phyloP scores from a whole-genome alignment of 805 yeast species.

The Wickerhamomyces rabaulensis region DNA sequence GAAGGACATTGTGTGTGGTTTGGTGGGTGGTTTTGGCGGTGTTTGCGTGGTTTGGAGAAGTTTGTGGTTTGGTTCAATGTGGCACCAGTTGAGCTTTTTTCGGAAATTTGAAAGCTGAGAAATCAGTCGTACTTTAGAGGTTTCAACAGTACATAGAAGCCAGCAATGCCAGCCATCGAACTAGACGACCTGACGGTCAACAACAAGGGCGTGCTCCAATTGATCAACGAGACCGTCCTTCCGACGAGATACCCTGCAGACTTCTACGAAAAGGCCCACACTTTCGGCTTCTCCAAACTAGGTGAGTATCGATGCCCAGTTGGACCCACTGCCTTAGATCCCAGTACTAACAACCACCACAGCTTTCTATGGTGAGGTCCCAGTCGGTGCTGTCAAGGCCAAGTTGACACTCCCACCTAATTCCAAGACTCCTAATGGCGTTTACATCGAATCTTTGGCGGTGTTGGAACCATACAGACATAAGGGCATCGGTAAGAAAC shows the following conservation, averaged over 20 bases:
- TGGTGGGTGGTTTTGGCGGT: too few species aligned
- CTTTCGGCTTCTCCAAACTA: constrained; percentile 49
- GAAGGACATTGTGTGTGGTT: constrained; percentile 21
- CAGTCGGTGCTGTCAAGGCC: constrained; percentile 75
- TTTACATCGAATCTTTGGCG: constrained; percentile 63
- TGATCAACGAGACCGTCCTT: constrained; percentile 47
- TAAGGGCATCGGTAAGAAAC: constrained; percentile 54
- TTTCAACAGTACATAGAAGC: neutral
- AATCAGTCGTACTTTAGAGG: neutral
- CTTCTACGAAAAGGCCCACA: constrained; percentile 45
- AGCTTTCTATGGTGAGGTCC: constrained; percentile 68
- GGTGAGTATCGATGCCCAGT: too few species aligned
- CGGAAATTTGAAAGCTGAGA: neutral
- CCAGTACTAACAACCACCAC: constrained; percentile 10
- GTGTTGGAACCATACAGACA: constrained; percentile 61
- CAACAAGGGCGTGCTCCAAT: constrained; percentile 54
- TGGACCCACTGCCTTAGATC: too few species aligned
- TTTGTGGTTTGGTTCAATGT: too few species aligned
- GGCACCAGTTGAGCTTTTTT: neutral
- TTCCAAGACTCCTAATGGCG: constrained; percentile 43
- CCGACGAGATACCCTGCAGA: constrained; percentile 46
- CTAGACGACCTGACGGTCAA: constrained; percentile 56
- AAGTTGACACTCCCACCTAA: constrained; percentile 39
- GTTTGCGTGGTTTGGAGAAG: too few species aligned
- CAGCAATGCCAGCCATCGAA: constrained; percentile 28